Evolutionary conservation across 2,329 filamentous ascomycete genomes (phyloP).

Genomic region (Fusarium pseudoanthophilum): DNA sequence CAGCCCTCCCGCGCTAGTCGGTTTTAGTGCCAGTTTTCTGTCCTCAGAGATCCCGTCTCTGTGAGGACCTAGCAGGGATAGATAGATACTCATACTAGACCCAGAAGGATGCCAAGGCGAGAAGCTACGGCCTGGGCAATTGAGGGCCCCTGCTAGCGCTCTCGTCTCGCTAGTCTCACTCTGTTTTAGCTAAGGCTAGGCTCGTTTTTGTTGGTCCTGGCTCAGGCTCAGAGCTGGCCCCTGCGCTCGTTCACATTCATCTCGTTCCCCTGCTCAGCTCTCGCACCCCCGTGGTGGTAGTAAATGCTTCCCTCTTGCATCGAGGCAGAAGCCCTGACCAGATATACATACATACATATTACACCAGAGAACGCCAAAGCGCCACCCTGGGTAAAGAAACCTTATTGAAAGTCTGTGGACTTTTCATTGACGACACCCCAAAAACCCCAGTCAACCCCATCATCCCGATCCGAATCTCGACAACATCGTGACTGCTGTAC

Average conservation of each 20-base stretch:
- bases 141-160: constrained; percentile 18
- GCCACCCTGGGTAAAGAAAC: constrained; percentile 41
- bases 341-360: constrained; percentile 39
- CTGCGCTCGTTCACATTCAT: constrained; percentile 32
- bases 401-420: constrained; percentile 42
- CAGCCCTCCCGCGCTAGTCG: constrained; percentile 54
- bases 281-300: constrained; percentile 6
- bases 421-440: constrained; percentile 41
- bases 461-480: constrained; percentile 39
- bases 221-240: constrained; percentile 14
- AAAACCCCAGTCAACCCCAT: constrained; percentile 35
- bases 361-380: constrained; percentile 41
- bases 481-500: constrained; percentile 36
- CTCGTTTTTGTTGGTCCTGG: constrained; percentile 12
- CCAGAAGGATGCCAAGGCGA: constrained; percentile 33
- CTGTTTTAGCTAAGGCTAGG: constrained; percentile 22
- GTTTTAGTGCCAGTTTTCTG: constrained; percentile 40
- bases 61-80: constrained; percentile 28
- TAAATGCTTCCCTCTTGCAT: constrained; percentile 23
- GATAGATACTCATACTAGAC: background rate
- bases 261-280: background rate
- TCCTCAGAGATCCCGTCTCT: constrained; percentile 48
- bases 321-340: constrained; percentile 32
- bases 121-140: constrained; percentile 32
- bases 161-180: constrained; percentile 9